Evolutionary conservation across 176 grass and related monocot genomes (phyloP), one percentile per base, ranked within the genome.

Genomic region (Secale cereale): DNA sequence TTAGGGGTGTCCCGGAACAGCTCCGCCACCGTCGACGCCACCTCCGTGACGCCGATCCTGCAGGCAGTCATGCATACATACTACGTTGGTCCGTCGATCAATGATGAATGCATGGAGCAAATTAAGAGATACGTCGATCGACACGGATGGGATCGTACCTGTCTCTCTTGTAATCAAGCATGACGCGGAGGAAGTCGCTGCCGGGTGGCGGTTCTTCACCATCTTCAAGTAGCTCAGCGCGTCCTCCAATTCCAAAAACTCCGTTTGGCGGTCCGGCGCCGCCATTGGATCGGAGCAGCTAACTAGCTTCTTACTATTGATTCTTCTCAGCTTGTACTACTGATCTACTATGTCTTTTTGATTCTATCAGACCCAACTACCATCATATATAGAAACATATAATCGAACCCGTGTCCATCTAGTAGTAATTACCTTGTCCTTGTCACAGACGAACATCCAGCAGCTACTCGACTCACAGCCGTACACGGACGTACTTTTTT

Each of bases 1-100:
- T 86, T 65, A 1, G 80, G 82, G 74, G 1, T 81, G 72, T 88
- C 90, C 19, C 36, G 37, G 85, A 92, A 87, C 28, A 95, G 82
- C 8, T 46, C 69, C 70, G 36, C 72, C 56, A 88, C 88, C 48
- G 70, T 86, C 16, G 68, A 56, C 8, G 74, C 52, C 11, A 95
- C 93, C 70, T 89, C 93, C 7, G 73, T 50, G 13, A 79, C 48
- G 59, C 57, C 52, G 45, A 92, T 31, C 80, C 39, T 46, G 40
- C 65, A 35, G 1, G 16, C 15, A 9, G 28, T 7, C 26, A 65
- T 15, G 7, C 25, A 28, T 16, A 5, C n/a, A n/a, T n/a, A n/a
- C n/a, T n/a, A n/a, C 13, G 14, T 48, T 48, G 45, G 16, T 52
- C 11, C 5, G 50, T 54, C 2, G 17, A 54, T 20, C 17, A 6